Conservation (phyloP, 75 land plant species). For the Isoetes taiwanensis region DNA sequence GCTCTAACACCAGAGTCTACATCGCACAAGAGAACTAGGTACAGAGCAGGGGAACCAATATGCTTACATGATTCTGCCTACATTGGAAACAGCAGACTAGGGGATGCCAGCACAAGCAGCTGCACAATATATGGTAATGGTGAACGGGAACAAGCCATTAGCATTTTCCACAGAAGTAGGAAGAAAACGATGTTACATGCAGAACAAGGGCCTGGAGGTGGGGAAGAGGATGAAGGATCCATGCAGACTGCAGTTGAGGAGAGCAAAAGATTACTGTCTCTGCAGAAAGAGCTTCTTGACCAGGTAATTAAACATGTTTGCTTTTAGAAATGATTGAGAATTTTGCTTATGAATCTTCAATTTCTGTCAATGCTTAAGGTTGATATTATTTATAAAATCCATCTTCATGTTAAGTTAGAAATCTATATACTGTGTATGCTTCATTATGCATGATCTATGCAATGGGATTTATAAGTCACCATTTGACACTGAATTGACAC, state of each 20-base stretch:
- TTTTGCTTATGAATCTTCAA: neutral
- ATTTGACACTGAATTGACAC: neutral
- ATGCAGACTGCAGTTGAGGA: conserved; percentile 49
- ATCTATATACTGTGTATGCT: neutral
- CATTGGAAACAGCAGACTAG: no score
- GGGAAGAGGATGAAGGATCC: conserved; percentile 18
- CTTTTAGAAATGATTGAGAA: neutral
- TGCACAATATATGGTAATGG: no score
- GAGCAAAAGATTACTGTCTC: conserved; percentile 61
- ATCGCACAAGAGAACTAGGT: no score
- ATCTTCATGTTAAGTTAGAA: no score
- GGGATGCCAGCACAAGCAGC: no score
- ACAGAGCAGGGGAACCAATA: no score
- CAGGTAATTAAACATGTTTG: conserved; percentile 29
- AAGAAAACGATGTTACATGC: no score
- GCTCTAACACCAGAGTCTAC: no score
- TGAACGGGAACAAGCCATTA: no score
- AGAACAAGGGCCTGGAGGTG: no score
- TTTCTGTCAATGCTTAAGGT: neutral
- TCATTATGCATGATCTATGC: neutral
- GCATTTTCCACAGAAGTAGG: no score
- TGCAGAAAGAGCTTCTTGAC: conserved; percentile 56
- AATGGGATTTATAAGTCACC: neutral
- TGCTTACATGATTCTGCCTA: no score
- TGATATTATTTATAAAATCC: neutral